Percentiles rank a stretch among this genome's conserved stretches.
These are phyloP conservation scores for Ramaria sp. DNA, from an alignment of 768 basidiomycete species.

Conservation along the genomic window DNA sequence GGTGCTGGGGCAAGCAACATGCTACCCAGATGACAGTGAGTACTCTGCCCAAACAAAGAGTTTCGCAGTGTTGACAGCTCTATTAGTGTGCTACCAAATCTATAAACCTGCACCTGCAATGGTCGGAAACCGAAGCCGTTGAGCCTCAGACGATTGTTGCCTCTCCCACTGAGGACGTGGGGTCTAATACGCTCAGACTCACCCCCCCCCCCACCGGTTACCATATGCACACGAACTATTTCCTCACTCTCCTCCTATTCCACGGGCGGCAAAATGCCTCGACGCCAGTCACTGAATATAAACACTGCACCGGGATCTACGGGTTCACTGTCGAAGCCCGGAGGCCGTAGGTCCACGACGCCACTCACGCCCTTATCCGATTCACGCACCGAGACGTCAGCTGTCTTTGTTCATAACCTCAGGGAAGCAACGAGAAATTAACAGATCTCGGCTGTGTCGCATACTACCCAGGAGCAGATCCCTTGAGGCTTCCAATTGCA, in stretches of 20 bases:
- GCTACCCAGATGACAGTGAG: conserved; percentile 84
- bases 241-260: conserved; percentile 46
- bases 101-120: conserved; percentile 74
- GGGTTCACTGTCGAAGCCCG: conserved; percentile 27
- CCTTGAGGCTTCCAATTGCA: too few species aligned
- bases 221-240: conserved; percentile 25
- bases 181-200: conserved; percentile 9
- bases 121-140: conserved; percentile 47
- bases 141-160: conserved; percentile 6
- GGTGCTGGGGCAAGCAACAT: conserved; percentile 78
- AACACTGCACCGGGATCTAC: conserved; percentile 19
- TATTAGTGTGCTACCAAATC: conserved; percentile 79
- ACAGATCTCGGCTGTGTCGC: too few species aligned
- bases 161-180: neutral
- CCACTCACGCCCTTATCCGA: conserved; percentile 36
- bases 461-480: too few species aligned
- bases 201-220: conserved; percentile 22
- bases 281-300: conserved; percentile 17
- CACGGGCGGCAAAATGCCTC: conserved; percentile 19
- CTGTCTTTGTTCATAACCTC: conserved; percentile 15
- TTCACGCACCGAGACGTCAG: conserved; percentile 29
- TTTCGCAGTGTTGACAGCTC: neutral
- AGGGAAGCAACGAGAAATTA: too few species aligned
- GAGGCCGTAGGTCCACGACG: conserved; percentile 33
- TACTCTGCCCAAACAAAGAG: conserved; percentile 1